phyloP scores from a whole-genome alignment of 139 green algal genomes.

The Tetratostichococcus sp. region DNA sequence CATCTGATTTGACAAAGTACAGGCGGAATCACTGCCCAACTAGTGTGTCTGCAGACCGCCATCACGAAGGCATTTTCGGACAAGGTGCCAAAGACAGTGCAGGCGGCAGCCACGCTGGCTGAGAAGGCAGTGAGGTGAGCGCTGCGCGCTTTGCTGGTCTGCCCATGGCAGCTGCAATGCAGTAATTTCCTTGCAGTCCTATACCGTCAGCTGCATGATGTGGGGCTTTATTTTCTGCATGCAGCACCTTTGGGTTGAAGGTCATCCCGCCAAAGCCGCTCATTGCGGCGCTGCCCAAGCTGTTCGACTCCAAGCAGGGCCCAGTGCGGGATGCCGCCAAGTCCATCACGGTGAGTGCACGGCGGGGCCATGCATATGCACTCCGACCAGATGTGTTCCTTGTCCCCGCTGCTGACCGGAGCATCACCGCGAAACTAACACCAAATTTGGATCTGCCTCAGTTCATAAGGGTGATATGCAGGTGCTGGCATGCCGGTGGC shows the following conservation, averaged over 20 bases:
- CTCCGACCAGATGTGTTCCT: no score
- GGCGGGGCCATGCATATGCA: no score
- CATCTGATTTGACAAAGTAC: background rate
- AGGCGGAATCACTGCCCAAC: no score
- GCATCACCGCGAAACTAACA: no score
- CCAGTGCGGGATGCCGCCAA: constrained; percentile 82
- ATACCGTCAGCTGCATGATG: background rate
- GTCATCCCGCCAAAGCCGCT: constrained; percentile 77
- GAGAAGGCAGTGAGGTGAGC: constrained; percentile 45
- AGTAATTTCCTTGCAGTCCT: no score
- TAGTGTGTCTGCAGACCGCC: constrained; percentile 30
- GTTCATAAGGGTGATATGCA: constrained; percentile 3
- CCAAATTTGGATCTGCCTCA: background rate
- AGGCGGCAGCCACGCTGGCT: constrained; percentile 69
- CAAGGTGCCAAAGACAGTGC: constrained; percentile 89
- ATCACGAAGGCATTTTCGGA: constrained; percentile 64
- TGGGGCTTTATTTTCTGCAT: no score
- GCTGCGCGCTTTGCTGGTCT: no score
- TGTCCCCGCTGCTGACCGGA: no score
- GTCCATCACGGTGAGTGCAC: constrained; percentile 58
- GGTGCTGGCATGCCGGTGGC: constrained; percentile 75
- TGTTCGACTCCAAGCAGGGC: constrained; percentile 86
- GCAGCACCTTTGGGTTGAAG: constrained; percentile 71
- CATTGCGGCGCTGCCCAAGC: constrained; percentile 70
- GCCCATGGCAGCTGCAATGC: no score